Percentiles rank a stretch among this genome's conserved stretches.
These are phyloP conservation scores for Paraphoma sp. DNA, from an alignment of 2,329 filamentous ascomycete species.

Conservation along the genomic window DNA sequence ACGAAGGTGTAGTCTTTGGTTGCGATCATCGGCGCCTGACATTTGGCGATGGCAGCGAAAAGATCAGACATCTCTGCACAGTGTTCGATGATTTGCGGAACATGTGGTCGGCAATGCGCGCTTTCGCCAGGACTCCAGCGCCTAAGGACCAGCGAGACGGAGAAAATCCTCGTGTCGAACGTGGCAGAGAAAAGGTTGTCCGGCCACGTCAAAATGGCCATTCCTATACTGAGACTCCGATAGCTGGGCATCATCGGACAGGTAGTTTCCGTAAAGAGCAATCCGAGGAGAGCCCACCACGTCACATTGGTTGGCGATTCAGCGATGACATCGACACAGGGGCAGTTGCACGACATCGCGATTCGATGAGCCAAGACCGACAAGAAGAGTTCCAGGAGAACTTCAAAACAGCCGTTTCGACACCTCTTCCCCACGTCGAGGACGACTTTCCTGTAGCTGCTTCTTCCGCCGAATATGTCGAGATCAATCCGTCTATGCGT, in stretches of 20 bases:
- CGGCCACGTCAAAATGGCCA: not conserved
- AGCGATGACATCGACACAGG: constrained; percentile 1
- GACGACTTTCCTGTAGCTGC: not conserved
- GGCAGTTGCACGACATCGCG: not conserved
- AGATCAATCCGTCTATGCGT: not conserved
- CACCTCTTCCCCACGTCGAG: not conserved
- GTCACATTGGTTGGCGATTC: constrained; percentile 6
- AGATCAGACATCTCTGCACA: constrained; percentile 5
- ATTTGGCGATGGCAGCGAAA: not conserved
- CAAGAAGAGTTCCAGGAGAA: not conserved
- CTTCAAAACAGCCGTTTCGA: not conserved
- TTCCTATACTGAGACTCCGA: not conserved
- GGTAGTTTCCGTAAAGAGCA: not conserved
- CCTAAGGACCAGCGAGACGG: not conserved
- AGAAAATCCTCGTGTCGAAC: not conserved
- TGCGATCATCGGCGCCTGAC: constrained; percentile 5
- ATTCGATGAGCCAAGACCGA: not conserved
- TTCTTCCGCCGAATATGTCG: not conserved
- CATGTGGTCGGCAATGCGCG: constrained; percentile 3
- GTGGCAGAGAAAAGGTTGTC: not conserved
- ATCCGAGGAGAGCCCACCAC: not conserved
- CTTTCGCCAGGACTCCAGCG: not conserved
- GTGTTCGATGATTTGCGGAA: constrained; percentile 7
- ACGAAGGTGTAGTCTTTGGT: constrained; percentile 14
- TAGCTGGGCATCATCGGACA: too few species aligned